Evolutionary conservation across 2,329 filamentous ascomycete species (phyloP), one percentile per base, ranked within the genome.

Genomic region (Piedraia hortae): DNA sequence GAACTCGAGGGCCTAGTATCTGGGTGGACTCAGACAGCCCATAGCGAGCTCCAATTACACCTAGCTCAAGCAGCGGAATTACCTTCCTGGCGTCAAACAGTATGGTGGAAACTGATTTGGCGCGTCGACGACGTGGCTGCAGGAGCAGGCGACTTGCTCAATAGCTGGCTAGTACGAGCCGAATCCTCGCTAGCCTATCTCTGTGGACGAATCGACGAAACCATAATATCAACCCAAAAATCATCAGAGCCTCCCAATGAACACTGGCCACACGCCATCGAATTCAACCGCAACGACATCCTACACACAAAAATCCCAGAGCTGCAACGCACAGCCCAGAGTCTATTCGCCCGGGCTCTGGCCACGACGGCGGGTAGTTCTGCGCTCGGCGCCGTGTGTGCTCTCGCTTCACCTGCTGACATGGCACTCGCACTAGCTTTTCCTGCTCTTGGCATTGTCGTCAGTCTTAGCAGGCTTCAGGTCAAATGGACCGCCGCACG

Each of bases 31-130:
- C 67, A 82, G 35, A 53, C 54, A 11, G 75, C 74, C 0, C 82
- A 93, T 39, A 58, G 64, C 1, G 82, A 93, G 44, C 56, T 93
- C 5, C 73, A 77, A 29, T 59, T 70, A 22, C 61, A 78, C 33
- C 60, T 91, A 2, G 70, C 82, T 31, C 48, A 62, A 19, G 78
- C 75, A 0, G 82, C 91, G 34, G 53, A n/a, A 0, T 65, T 72
- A n/a, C 56, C 51, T 10, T 56, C 65, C 17, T 91, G 82, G 82
- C 60, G 63, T 12, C 69, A 72, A 30, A 53, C 90, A 3, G 59
- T 66, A 9, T 93, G 82, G 80, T 91, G 77, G 71, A 89, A 89
- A 42, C 57, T 93, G 0, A 78, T 90, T 40, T 90, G 78, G 78
- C 65, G 77, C 10, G 78, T 85, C 12, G 82, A 93, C 39, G 82